Evolutionary conservation across 2,329 filamentous ascomycete genomes (phyloP).

Genomic region (Hymenoscyphus repandus): DNA sequence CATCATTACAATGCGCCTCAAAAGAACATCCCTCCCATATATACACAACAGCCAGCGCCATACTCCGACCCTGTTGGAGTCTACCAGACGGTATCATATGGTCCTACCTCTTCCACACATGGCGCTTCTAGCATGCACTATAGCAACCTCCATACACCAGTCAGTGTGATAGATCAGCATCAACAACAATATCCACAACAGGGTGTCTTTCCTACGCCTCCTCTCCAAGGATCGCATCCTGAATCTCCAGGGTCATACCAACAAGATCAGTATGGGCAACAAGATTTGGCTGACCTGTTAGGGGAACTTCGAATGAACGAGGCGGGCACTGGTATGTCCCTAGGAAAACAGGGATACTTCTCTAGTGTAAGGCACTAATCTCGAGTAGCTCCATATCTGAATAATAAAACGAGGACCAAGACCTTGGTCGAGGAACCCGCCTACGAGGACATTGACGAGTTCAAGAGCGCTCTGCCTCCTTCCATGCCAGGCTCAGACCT

Average conservation of each 20-base stretch:
- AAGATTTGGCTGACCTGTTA: conserved; percentile 72
- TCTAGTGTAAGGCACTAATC: conserved; percentile 8
- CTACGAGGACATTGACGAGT: conserved; percentile 67
- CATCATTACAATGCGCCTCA: conserved; percentile 34
- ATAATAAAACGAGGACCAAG: conserved; percentile 47
- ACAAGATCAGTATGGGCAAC: conserved; percentile 60
- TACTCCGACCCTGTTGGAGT: conserved; percentile 41
- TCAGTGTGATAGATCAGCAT: conserved; percentile 46
- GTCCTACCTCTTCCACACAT: conserved; percentile 36
- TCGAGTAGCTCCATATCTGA: conserved; percentile 72
- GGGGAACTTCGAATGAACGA: conserved; percentile 85
- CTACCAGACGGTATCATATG: conserved; percentile 36
- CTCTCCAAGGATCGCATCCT: conserved; percentile 32
- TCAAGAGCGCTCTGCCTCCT: conserved; percentile 64
- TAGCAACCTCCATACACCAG: conserved; percentile 43
- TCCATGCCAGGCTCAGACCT: conserved; percentile 63
- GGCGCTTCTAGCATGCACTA: conserved; percentile 48
- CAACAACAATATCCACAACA: conserved; percentile 45
- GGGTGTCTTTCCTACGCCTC: conserved; percentile 49
- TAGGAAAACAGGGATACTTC: background rate
- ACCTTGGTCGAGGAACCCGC: conserved; percentile 55
- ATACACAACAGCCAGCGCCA: conserved; percentile 39
- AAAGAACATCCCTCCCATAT: conserved; percentile 37
- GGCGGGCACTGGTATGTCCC: conserved; percentile 68
- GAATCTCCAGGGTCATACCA: conserved; percentile 49